Evolutionary conservation across 192 early-diverging fungal species (phyloP), one percentile per base, ranked within the genome.

Genomic region (Dissophora ornata): DNA sequence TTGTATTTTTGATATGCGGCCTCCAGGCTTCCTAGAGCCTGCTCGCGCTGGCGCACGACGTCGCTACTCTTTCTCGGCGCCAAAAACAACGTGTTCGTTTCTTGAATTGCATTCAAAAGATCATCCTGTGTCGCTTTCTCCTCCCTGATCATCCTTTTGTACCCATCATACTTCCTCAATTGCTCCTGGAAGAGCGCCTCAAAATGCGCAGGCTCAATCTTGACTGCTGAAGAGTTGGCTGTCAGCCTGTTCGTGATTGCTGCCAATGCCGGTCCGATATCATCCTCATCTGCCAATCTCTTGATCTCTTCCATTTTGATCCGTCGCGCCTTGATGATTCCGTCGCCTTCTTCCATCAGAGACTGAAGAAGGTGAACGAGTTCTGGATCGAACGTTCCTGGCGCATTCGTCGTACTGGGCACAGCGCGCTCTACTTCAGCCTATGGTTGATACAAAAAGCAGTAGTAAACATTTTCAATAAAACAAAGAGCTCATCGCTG

Each of bases 21-120:
- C 48, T 93, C 92, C 59, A 96, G 77, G 50, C 90, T 94, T 50
- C 89, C 89, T 26, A 96, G 65, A 2, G 91, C 91, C 62, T 90
- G 85, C 61, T 94, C 93, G 5, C 94, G 71, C 58, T 90, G 86
- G 22, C 85, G 80, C 55, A 94, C 79, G 51, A 84, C 60, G 7
- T 82, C 67, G 30, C 88, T 82, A 12, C 68, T 89, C 50, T 86
- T 83, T n/a, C 86, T 78, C 18, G 88, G 87, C 25, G 86, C 83
- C 22, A 90, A 57, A 71, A 93, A 94, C 16, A 82, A 79, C 59
- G 86, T 70, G 74, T 95, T 92, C 22, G 87, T 86, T 40, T 88
- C 87, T 77, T 81, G 66, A n/a, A 9, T 88, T 4, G 75, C 81
- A 19, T 81, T 74, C 33, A 95, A 49, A 1, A 93, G 63, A 19